phyloP scores from a whole-genome alignment of 75 land plant species.

The Selaginella tamariscina region DNA sequence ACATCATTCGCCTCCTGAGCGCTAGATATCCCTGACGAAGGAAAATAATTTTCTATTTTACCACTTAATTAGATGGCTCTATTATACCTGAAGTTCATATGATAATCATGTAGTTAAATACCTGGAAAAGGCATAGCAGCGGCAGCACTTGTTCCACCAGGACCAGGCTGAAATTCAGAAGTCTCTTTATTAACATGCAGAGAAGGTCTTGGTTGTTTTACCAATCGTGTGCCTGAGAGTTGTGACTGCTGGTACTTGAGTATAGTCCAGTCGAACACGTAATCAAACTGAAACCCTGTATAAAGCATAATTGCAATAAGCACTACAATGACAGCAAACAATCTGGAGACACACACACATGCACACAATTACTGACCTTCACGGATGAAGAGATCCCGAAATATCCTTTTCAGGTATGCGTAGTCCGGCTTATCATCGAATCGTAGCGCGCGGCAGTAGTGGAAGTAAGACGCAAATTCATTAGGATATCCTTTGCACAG shows the following conservation, averaged over 20 bases:
- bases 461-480: constrained; percentile 37
- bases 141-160: neutral
- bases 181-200: neutral
- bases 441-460: constrained; percentile 62
- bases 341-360: too few relatives aligned
- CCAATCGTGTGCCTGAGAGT: neutral
- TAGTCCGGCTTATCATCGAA: constrained; percentile 86
- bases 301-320: neutral
- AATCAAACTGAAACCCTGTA: constrained; percentile 83
- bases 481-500: neutral
- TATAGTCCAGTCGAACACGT: constrained; percentile 95
- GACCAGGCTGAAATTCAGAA: neutral
- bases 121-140: neutral
- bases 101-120: neutral
- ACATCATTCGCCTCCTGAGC: neutral
- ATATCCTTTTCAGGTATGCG: constrained; percentile 68
- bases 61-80: too few relatives aligned
- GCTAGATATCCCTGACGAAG: too few relatives aligned
- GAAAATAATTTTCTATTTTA: too few relatives aligned
- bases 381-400: constrained; percentile 66
- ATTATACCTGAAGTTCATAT: too few relatives aligned
- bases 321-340: too few relatives aligned
- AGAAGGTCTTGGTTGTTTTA: neutral
- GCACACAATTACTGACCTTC: constrained; percentile 35
- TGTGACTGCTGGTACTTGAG: constrained; percentile 69